Percentiles rank a stretch among this genome's conserved stretches.
Evolutionary conservation across 495 filamentous ascomycete species (phyloP).

Genomic region (Neurospora sp.): DNA sequence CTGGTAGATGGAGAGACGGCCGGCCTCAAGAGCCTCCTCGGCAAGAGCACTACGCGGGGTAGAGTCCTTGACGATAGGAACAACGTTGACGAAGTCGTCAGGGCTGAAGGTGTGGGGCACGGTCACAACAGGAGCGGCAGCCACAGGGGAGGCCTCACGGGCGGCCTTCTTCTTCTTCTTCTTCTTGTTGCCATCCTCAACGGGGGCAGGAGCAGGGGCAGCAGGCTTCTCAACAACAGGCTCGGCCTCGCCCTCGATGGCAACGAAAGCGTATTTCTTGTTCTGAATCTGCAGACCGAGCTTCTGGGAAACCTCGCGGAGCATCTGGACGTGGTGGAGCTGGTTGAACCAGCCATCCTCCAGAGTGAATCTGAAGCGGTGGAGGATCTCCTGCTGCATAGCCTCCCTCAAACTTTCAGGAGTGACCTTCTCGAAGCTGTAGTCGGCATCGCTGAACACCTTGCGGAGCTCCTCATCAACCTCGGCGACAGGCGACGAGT

Average conservation of each 20-base stretch:
- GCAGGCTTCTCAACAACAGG: slow-evolving; percentile 11
- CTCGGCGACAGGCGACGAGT: slow-evolving; percentile 63
- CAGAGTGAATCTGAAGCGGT: slow-evolving; percentile 69
- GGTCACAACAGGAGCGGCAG: slow-evolving; percentile 38
- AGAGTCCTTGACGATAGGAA: slow-evolving; percentile 89
- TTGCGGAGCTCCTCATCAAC: slow-evolving; percentile 62
- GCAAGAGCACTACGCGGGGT: slow-evolving; percentile 79
- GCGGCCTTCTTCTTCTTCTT: slow-evolving; percentile 76
- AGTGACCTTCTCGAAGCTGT: slow-evolving; percentile 66
- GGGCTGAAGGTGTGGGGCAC: slow-evolving; percentile 57
- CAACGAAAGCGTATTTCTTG: slow-evolving; percentile 68
- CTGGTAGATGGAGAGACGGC: slow-evolving; percentile 87
- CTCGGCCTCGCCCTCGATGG: slow-evolving; percentile 15
- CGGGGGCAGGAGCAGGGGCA: slow-evolving; percentile 17
- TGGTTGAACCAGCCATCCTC: slow-evolving; percentile 52
- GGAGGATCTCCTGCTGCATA: slow-evolving; percentile 58
- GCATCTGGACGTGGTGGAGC: slow-evolving; percentile 67
- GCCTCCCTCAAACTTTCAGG: slow-evolving; percentile 59
- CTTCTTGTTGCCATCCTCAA: slow-evolving; percentile 21
- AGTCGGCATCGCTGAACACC: slow-evolving; percentile 75
- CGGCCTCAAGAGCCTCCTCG: slow-evolving; percentile 92
- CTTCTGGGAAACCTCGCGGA: slow-evolving; percentile 84
- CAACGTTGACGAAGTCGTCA: slow-evolving; percentile 83
- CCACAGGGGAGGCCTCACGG: slow-evolving; percentile 38
- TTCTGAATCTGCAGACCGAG: slow-evolving; percentile 80